A percentile compares a stretch with the other conserved stretches of the same genome.
Evolutionary conservation across 2,329 filamentous ascomycete genomes (phyloP).

Genomic region (Fusarium neocosmosporiellum): DNA sequence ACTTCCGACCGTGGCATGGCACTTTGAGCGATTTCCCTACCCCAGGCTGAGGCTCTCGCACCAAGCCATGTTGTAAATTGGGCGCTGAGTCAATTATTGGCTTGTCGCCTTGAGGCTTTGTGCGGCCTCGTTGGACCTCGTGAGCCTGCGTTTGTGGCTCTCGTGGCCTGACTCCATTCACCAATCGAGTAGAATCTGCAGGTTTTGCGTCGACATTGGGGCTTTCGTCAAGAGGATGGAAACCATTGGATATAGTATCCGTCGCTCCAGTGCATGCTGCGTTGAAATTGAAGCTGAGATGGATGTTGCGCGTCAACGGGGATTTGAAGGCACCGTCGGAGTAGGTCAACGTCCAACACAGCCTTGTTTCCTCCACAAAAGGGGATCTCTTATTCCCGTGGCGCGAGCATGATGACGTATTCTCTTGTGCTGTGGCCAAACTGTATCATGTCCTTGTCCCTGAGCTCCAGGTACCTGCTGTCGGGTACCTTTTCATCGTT

Average conservation of each 20-base stretch:
- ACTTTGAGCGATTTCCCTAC: background rate
- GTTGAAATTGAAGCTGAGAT: background rate
- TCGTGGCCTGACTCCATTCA: background rate
- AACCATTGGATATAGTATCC: background rate
- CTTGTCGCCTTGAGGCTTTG: background rate
- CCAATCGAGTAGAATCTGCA: background rate
- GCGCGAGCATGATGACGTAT: conserved; percentile 91
- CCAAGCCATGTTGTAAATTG: background rate
- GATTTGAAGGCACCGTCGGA: background rate
- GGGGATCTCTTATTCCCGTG: conserved; percentile 51
- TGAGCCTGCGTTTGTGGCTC: background rate
- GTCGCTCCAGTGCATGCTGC: background rate
- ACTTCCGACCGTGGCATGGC: background rate
- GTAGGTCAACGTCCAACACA: background rate
- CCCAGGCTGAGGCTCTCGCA: background rate
- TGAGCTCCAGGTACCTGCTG: conserved; percentile 85
- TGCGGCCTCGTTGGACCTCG: background rate
- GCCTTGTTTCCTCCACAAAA: background rate
- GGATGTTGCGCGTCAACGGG: background rate
- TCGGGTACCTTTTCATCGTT: conserved; percentile 80
- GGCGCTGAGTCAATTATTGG: background rate
- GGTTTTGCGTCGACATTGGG: background rate
- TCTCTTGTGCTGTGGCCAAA: conserved; percentile 92
- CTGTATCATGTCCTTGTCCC: conserved; percentile 87
- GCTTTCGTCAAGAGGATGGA: background rate